Base-by-base conservation (phyloP, 208 protist species). In the Hexamita inflata region DNA sequence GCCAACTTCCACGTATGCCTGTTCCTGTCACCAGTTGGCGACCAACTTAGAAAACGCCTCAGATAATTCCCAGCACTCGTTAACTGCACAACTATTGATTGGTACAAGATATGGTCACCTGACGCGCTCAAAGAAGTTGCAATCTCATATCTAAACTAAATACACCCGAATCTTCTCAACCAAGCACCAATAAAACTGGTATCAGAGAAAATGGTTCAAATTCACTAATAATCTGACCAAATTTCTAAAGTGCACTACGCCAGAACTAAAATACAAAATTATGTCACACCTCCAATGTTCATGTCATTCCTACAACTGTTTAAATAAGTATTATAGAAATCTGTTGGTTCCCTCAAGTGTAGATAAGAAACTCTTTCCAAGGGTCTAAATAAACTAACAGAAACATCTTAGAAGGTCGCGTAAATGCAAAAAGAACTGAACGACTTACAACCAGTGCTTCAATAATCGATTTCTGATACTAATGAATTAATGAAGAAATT, bases 21-120 rank as follows among this genome's bases (percentile, higher is more conserved):
- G 29, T 92, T 88, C 79, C 94, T 98, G 83, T 95, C 91, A 9
- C 94, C 94, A 28, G 84, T 97, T 58, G 94, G 94, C n/a, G 89
- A 96, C 94, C 79, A 84, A 34, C 87, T 97, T 77, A 89, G 93
- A 59, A 91, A 88, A 40, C 87, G 93, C 32, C 83, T 95, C 60
- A 86, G 93, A 75, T 91, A 92, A 84, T 96, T 96, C 83, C 93
- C 94, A 24, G 92, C 73, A 7, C 73, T 79, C 26, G 30, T 73
- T n/a, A 78, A 73, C 82, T 97, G 94, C 83, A 96, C 90, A 29
- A 96, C 93, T 9, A 96, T 97, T 78, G 94, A 97, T 86, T 97
- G 94, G 94, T 96, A 96, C 85, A 80, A 87, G 24, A 84, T 91
- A 79, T 98, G 94, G 94, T 91, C 93, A 1, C 82, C 89, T 68